Base-by-base conservation (phyloP, 2,329 filamentous ascomycete genomes). In the Amphichorda felina region DNA sequence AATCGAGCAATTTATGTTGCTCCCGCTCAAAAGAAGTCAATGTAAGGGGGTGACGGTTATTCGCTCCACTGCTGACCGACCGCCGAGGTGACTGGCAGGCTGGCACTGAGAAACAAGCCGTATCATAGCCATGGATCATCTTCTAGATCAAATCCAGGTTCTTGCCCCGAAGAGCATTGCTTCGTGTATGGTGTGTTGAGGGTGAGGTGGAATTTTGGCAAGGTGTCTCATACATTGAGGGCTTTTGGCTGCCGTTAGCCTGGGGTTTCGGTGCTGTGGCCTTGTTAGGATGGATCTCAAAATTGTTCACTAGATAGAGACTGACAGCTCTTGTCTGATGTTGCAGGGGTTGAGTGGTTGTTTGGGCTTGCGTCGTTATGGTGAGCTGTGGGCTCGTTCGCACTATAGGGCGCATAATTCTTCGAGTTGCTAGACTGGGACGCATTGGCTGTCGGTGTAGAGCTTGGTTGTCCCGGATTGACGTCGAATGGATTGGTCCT, bases 401-500 rank as follows among this genome's bases (percentile, higher is more conserved):
- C 4, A 22, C 24, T 35, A 9, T n/a, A n/a, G n/a, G n/a, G n/a
- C n/a, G n/a, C n/a, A n/a, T n/a, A n/a, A n/a, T n/a, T n/a, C n/a
- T n/a, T n/a, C n/a, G n/a, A n/a, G n/a, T n/a, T n/a, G n/a, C n/a
- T n/a, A n/a, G n/a, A n/a, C n/a, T n/a, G n/a, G n/a, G n/a, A n/a
- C n/a, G n/a, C n/a, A n/a, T 17, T 27, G 26, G 13, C 14, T 33
- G 35, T 13, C 21, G 35, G 21, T 24, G 21, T 10, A 10, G 21
- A 10, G 10, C 21, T 6, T 24, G 21, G 10, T 24, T 6, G 21
- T 24, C 10, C 21, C 6, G 21, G 21, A 24, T 24, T 24, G 6
- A 24, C 64, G 30, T 73, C 70, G 39, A 72, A 75, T 0, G 70
- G 64, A 31, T 74, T 67, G 4, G 70, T 68, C 53, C 69, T 77